These are phyloP conservation scores for Thalia dealbata DNA, from an alignment of 176 grass and related monocot genomes.

Conservation along the genomic window DNA sequence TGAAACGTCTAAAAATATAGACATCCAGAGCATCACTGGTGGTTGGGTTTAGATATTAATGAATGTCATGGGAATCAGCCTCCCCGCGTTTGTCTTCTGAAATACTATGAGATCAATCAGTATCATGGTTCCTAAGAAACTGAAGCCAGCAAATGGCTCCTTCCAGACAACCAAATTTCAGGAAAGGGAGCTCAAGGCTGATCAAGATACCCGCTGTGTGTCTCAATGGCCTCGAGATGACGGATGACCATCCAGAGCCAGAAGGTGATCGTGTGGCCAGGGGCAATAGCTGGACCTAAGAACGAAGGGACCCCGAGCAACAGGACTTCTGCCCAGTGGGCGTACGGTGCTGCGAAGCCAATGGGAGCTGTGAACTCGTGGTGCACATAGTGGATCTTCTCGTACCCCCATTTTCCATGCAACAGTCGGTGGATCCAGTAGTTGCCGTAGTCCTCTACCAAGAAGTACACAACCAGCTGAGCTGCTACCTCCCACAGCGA, in stretches of 20 bases:
- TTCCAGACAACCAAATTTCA: neutral
- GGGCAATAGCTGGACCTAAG: slow-evolving; percentile 50
- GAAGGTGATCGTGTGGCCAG: slow-evolving; percentile 86
- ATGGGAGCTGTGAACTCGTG: slow-evolving; percentile 89
- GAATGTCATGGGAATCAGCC: neutral
- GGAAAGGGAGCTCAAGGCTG: neutral
- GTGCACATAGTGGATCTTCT: slow-evolving; percentile 76
- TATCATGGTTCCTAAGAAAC: neutral
- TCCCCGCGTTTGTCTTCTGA: neutral
- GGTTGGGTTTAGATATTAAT: neutral
- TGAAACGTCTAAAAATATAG: neutral
- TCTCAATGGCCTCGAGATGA: slow-evolving; percentile 86
- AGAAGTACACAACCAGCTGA: slow-evolving; percentile 71
- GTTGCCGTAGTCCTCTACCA: slow-evolving; percentile 86
- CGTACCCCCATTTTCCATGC: slow-evolving; percentile 77
- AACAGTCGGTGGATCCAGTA: slow-evolving; percentile 90
- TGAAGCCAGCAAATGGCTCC: neutral
- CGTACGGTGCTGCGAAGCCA: slow-evolving; percentile 79
- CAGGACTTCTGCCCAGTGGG: slow-evolving; percentile 86
- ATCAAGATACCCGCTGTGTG: slow-evolving; percentile 64
- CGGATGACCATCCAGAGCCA: slow-evolving; percentile 87
- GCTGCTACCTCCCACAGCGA: slow-evolving; percentile 56
- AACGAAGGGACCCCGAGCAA: slow-evolving; percentile 79
- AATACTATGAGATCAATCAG: neutral
- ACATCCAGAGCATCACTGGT: neutral